Evolutionary conservation across 805 yeast genomes (phyloP).

Genomic region (Saccharomycopsis vini): DNA sequence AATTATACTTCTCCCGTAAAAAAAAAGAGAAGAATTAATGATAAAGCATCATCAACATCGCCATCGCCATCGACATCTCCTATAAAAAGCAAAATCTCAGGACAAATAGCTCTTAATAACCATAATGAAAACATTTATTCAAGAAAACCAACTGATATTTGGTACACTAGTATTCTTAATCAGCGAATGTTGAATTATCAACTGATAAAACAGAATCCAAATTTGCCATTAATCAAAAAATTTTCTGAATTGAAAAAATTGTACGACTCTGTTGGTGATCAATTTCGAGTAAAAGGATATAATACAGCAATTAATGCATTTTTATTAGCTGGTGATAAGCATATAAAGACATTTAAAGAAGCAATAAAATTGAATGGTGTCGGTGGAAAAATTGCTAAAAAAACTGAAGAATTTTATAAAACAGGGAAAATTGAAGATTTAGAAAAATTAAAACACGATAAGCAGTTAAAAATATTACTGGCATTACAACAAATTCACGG

Average conservation of each 20-base stretch:
- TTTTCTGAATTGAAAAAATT: constrained; percentile 8
- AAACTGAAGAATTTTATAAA: constrained; percentile 37
- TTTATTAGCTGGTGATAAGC: constrained; percentile 23
- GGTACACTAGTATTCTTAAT: constrained; percentile 7
- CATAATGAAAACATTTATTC: not conserved
- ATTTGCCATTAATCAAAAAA: constrained; percentile 11
- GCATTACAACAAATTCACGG: constrained; percentile 37
- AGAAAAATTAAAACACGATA: constrained; percentile 23
- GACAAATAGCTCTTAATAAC: not conserved
- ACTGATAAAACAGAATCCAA: constrained; percentile 10
- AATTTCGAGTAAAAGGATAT: constrained; percentile 34
- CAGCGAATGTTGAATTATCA: constrained; percentile 3
- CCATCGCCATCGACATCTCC: no score
- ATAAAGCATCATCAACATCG: not conserved
- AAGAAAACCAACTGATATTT: not conserved
- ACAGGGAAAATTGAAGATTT: constrained; percentile 28
- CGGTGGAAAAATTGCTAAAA: constrained; percentile 31
- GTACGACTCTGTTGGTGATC: constrained; percentile 29
- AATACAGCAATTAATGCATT: constrained; percentile 35
- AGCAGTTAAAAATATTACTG: constrained; percentile 23
- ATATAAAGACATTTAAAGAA: constrained; percentile 29
- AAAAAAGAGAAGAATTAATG: not conserved
- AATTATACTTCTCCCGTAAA: not conserved
- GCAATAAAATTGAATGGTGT: constrained; percentile 34
- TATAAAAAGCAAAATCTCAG: not conserved